A percentile compares a stretch with the other conserved stretches of the same genome.
Evolutionary conservation across 164 flowering plant species (phyloP).

Genomic region (grape (Vitis vinifera)): ASM3070453v1 NC_081818.1:189501-190000

Average conservation of each 20-base stretch:
- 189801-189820: constrained; percentile 3
- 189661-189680: neutral
- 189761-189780: neutral
- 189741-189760: neutral
- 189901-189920: constrained; percentile 94
- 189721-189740: neutral
- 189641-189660: neutral
- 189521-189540: no score
- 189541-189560: neutral
- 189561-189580: neutral
- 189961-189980: constrained; percentile 86
- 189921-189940: constrained; percentile 71
- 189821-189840: constrained; percentile 87
- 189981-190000: constrained; percentile 91
- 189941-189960: constrained; percentile 95
- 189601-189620: neutral
- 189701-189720: neutral
- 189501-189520: neutral
- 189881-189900: constrained; percentile 69
- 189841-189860: constrained; percentile 82
- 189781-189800: neutral
- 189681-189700: no score
- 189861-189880: constrained; percentile 49
- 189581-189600: neutral
- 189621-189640: neutral